Percentiles rank a stretch among this genome's conserved stretches.
phyloP scores from a whole-genome alignment of 2,329 filamentous ascomycete species.

The Penicillium sp. region DNA sequence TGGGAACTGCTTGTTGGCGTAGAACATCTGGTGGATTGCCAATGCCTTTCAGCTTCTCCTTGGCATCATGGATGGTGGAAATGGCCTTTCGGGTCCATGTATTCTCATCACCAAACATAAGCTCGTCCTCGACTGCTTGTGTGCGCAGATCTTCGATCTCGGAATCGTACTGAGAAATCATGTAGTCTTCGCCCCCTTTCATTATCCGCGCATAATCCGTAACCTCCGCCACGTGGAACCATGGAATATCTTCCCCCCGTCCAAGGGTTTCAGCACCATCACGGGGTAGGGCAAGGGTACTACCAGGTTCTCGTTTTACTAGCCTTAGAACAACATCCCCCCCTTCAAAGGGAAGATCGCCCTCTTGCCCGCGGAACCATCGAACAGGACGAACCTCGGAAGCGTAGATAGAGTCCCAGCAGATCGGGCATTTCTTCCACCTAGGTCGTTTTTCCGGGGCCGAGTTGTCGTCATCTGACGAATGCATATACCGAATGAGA shows the following conservation, averaged over 20 bases:
- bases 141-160: constrained; percentile 73
- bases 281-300: constrained; percentile 81
- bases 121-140: constrained; percentile 85
- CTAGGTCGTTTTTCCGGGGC: constrained; percentile 67
- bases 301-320: constrained; percentile 76
- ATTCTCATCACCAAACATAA: constrained; percentile 88
- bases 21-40: constrained; percentile 61
- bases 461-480: constrained; percentile 68
- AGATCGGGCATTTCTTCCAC: constrained; percentile 96
- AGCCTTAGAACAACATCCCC: constrained; percentile 87
- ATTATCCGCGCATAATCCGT: constrained; percentile 94
- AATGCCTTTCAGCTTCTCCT: constrained; percentile 70
- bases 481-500: constrained; percentile 92
- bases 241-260: constrained; percentile 77
- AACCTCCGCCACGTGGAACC: constrained; percentile 92
- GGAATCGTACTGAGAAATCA: constrained; percentile 74
- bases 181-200: constrained; percentile 89
- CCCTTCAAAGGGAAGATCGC: constrained; percentile 74
- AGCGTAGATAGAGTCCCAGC: constrained; percentile 90
- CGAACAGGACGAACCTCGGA: constrained; percentile 85
- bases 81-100: constrained; percentile 90
- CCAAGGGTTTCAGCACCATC: constrained; percentile 73
- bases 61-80: constrained; percentile 68
- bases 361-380: constrained; percentile 89
- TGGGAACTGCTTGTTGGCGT: constrained; percentile 52